A percentile compares a stretch with the other conserved stretches of the same genome.
These are phyloP conservation scores for Beverwykella pulmonaria DNA, from an alignment of 495 filamentous ascomycete genomes.

Conservation along the genomic window DNA sequence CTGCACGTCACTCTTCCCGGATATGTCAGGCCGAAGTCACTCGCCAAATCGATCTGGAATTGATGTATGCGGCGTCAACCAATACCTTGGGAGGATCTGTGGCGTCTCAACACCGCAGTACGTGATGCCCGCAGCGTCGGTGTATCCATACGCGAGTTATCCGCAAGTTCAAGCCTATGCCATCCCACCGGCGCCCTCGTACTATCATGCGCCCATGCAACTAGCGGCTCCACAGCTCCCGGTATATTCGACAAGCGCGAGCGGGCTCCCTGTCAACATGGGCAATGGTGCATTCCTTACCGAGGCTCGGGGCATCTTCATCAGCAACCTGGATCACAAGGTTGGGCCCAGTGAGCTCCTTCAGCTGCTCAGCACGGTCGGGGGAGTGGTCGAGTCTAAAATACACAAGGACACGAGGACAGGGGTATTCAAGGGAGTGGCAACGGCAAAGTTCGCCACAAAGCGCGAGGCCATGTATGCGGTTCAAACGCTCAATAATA, in stretches of 20 bases:
- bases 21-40: constrained; percentile 8
- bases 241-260: constrained; percentile 30
- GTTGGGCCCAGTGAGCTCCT: constrained; percentile 32
- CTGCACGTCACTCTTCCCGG: constrained; percentile 19
- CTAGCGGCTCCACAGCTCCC: constrained; percentile 3
- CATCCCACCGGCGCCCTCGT: neutral
- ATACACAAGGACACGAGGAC: constrained; percentile 33
- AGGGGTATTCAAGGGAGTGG: constrained; percentile 38
- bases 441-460: constrained; percentile 36
- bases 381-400: constrained; percentile 22
- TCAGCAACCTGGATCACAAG: constrained; percentile 38
- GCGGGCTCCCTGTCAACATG: constrained; percentile 41
- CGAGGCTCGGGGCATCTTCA: constrained; percentile 44
- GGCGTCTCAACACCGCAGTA: neutral
- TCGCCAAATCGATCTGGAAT: constrained; percentile 26
- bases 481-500: constrained; percentile 31
- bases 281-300: constrained; percentile 34
- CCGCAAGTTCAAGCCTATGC: neutral
- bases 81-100: neutral
- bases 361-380: constrained; percentile 30
- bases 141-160: constrained; percentile 18
- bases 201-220: neutral
- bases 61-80: constrained; percentile 8
- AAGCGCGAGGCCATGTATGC: constrained; percentile 39
- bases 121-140: neutral